A percentile compares a stretch with the other conserved stretches of the same genome.
phyloP scores from a whole-genome alignment of 768 basidiomycete species.

The Leccinum imitatum region DNA sequence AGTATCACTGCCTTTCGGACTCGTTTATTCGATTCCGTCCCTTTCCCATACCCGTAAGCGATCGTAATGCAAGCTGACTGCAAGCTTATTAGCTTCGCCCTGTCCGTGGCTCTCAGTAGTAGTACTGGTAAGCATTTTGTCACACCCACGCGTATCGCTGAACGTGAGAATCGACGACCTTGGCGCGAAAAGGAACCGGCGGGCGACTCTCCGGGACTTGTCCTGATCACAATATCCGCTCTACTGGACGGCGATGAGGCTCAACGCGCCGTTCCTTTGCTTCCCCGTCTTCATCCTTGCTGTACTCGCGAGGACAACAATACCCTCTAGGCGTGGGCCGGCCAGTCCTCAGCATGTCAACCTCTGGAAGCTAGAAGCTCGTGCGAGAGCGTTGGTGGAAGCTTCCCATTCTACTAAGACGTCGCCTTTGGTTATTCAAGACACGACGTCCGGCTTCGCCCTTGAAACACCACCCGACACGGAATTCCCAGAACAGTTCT shows the following conservation, averaged over 20 bases:
- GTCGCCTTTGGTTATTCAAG: slow-evolving; percentile 26
- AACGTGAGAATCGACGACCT: too few species aligned
- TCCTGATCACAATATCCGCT: not conserved
- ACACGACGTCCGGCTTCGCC: slow-evolving; percentile 13
- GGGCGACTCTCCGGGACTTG: too few species aligned
- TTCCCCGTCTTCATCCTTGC: slow-evolving; percentile 12
- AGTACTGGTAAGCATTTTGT: too few species aligned
- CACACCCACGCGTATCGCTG: too few species aligned
- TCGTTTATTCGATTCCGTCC: too few species aligned
- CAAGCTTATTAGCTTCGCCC: too few species aligned
- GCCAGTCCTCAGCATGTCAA: slow-evolving; percentile 63
- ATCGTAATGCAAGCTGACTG: too few species aligned
- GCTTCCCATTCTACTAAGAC: slow-evolving; percentile 10
- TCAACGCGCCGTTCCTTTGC: slow-evolving; percentile 13
- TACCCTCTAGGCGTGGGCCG: slow-evolving; percentile 13
- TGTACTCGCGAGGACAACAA: slow-evolving; percentile 10
- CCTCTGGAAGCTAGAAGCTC: slow-evolving; percentile 52
- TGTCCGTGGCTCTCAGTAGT: too few species aligned
- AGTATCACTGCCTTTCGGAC: too few species aligned
- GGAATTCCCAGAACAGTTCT: slow-evolving; percentile 64
- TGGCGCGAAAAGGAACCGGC: not conserved
- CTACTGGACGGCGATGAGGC: slow-evolving; percentile 15
- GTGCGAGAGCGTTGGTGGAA: slow-evolving; percentile 20
- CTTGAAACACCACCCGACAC: slow-evolving; percentile 7
- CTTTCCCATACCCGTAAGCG: too few species aligned